Evolutionary conservation across 495 filamentous ascomycete genomes (phyloP), one percentile per base, ranked within the genome.

Genomic region (Hypoxylon fuscum): DNA sequence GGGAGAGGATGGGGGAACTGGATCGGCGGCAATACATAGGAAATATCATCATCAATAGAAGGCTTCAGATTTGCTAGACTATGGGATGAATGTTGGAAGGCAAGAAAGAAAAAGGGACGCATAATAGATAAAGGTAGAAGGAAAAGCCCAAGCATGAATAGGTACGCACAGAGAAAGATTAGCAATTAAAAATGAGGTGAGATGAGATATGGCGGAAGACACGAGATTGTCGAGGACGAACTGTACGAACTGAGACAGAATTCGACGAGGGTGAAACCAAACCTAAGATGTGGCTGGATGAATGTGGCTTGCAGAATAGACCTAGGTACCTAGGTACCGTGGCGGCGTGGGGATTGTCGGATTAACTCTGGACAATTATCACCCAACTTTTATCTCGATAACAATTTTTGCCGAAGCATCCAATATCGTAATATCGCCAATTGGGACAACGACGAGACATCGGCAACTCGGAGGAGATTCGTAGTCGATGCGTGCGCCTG

Each of bases 341-440:
- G n/a, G n/a, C n/a, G n/a, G n/a, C n/a, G n/a, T n/a, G n/a, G n/a
- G n/a, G n/a, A n/a, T n/a, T n/a, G 27, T 45, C 60, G 60, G 60
- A 63, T 63, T 53, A 63, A 57, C 25, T 57, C 20, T 32, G 41
- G 38, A 17, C 29, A 25, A 53, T 7, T n/a, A 37, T 47, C 15
- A 6, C 54, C 34, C 34, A 59, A 57, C 27, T 29, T 21, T 14
- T 2, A 53, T 34, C 51, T 53, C 41, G 58, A 42, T 62, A 59
- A 49, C 43, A 46, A 51, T 56, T 65, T 65, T 65, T 37, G 37
- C 25, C 29, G 54, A 5, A 27, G 21, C 29, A 32, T 7, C 48
- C 14, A 22, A 9, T 17, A 32, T 23, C 21, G 7, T 46, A 66
- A 32, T 34, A 10, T 3, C 34, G 5, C 15, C 34, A 14, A 34